Evolutionary conservation across 805 yeast species (phyloP).

Genomic region (Teunomyces cretensis): DNA sequence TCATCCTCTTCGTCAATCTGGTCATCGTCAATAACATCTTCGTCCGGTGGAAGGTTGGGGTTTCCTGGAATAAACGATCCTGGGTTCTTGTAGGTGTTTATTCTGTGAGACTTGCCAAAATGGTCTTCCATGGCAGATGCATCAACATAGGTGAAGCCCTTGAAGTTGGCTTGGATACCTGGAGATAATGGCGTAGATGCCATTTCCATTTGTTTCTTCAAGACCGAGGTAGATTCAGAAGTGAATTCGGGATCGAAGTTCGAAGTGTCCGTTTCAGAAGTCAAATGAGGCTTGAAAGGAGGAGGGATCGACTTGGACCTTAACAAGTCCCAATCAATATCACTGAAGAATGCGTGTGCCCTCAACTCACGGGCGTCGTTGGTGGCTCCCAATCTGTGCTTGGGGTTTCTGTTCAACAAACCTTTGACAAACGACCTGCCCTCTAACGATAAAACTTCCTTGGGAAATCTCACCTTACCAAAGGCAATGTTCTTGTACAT

Average conservation of each 20-base stretch:
- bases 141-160: conserved; percentile 95
- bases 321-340: conserved; percentile 85
- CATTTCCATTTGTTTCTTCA: conserved; percentile 63
- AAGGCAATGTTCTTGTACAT: conserved; percentile 99
- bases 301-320: conserved; percentile 85
- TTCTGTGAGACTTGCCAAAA: conserved; percentile 47
- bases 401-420: conserved; percentile 90
- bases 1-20: conserved; percentile 49
- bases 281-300: conserved; percentile 92
- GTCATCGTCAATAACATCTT: conserved; percentile 75
- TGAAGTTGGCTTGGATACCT: conserved; percentile 93
- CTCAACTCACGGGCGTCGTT: conserved; percentile 91
- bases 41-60: conserved; percentile 78
- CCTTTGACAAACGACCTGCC: conserved; percentile 97
- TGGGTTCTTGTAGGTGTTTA: conserved; percentile 39
- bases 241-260: conserved; percentile 99
- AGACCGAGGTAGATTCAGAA: conserved; percentile 79
- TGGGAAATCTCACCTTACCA: conserved; percentile 96
- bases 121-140: conserved; percentile 91
- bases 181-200: conserved; percentile 86
- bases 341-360: conserved; percentile 89
- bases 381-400: conserved; percentile 87
- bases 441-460: conserved; percentile 88
- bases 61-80: conserved; percentile 80
- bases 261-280: conserved; percentile 90